Percentiles rank a stretch among this genome's conserved stretches.
Conservation (phyloP, 108 stramenopile genomes). For the Cylindrotheca closterium region DNA sequence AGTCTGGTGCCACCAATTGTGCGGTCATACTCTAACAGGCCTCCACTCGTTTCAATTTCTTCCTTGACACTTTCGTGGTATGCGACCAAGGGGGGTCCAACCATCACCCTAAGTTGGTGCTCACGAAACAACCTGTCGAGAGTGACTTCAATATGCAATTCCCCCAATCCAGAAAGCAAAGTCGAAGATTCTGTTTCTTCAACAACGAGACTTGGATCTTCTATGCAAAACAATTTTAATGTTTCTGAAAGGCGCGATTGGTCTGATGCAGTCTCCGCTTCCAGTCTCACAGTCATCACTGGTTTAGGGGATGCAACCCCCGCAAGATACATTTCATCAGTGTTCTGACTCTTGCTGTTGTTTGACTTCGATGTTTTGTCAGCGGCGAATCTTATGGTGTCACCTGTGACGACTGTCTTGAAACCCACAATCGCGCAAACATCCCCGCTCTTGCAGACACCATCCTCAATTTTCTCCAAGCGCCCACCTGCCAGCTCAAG, state of each 20-base stretch:
- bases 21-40: constrained; percentile 72
- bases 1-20: constrained; percentile 73
- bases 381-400: constrained; percentile 69
- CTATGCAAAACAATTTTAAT: constrained; percentile 60
- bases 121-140: constrained; percentile 78
- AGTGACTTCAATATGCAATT: constrained; percentile 86
- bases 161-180: constrained; percentile 80
- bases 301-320: constrained; percentile 86
- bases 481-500: constrained; percentile 83
- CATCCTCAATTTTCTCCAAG: constrained; percentile 73
- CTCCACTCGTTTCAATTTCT: constrained; percentile 56
- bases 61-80: constrained; percentile 76
- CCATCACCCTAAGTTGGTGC: constrained; percentile 66
- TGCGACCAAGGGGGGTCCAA: constrained; percentile 77
- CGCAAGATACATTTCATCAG: constrained; percentile 40
- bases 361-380: constrained; percentile 26
- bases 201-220: constrained; percentile 86
- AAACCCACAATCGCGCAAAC: constrained; percentile 88
- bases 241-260: constrained; percentile 68
- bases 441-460: constrained; percentile 67
- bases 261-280: constrained; percentile 62
- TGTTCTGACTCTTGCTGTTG: background rate
- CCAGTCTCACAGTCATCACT: constrained; percentile 84
- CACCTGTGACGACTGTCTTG: constrained; percentile 81
- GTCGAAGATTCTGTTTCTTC: constrained; percentile 81